Evolutionary conservation across 2,329 filamentous ascomycete genomes (phyloP).

Genomic region (Tolypocladium guangdongense): DNA sequence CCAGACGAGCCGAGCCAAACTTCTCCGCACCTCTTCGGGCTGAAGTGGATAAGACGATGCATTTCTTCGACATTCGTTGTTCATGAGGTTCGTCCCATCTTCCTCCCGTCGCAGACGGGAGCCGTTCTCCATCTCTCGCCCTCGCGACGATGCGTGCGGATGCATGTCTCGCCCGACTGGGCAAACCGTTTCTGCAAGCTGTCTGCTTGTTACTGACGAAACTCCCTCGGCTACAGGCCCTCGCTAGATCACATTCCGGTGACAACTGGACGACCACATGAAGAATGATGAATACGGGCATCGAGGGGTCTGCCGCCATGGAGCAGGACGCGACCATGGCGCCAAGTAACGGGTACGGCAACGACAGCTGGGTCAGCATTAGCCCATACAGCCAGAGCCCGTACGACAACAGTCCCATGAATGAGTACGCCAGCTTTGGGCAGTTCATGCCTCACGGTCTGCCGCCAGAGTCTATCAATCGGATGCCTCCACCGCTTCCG

Average conservation of each 20-base stretch:
- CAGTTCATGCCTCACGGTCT: conserved; percentile 44
- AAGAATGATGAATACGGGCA: conserved; percentile 21
- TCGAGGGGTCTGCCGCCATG: conserved; percentile 19
- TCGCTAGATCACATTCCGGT: background rate
- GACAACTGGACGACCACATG: conserved; percentile 1
- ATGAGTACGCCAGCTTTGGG: conserved; percentile 51
- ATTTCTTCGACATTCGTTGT: background rate
- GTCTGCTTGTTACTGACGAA: background rate
- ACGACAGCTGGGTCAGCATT: conserved; percentile 45
- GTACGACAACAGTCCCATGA: conserved; percentile 40
- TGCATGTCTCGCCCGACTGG: background rate
- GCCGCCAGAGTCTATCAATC: conserved; percentile 36
- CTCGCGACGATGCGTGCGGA: background rate
- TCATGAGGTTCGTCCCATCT: conserved; percentile 6
- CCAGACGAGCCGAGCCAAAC: background rate
- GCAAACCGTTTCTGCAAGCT: background rate
- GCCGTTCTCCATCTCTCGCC: background rate
- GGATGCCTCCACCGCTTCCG: conserved; percentile 41
- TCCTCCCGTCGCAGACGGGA: background rate
- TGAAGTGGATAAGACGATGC: conserved; percentile 1
- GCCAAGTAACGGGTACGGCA: conserved; percentile 20
- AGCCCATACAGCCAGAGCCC: conserved; percentile 53
- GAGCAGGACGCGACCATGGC: conserved; percentile 20
- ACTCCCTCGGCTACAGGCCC: background rate
- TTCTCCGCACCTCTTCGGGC: background rate